Conservation (phyloP, 2,329 filamentous ascomycete genomes). For the Coleophoma eucalyptorum region DNA sequence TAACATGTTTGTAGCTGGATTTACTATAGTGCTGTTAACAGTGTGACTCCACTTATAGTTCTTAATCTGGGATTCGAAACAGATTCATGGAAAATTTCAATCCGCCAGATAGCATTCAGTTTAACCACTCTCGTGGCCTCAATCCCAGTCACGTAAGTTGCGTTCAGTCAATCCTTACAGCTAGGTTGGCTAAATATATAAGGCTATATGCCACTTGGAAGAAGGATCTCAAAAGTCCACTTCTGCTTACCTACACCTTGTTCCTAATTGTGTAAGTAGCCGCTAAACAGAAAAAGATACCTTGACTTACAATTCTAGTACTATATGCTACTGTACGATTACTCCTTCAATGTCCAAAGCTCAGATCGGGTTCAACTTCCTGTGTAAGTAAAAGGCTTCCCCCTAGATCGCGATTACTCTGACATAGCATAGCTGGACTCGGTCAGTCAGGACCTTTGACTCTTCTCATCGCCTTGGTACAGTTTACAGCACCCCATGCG, state of each 20-base stretch:
- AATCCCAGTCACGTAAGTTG: conserved; percentile 35
- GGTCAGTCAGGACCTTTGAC: conserved; percentile 47
- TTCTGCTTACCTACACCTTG: conserved; percentile 40
- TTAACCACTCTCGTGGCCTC: conserved; percentile 35
- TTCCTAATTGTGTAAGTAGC: conserved; percentile 41
- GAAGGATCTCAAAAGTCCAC: conserved; percentile 43
- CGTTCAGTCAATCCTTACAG: conserved; percentile 3
- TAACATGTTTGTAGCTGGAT: conserved; percentile 36
- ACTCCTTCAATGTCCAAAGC: conserved; percentile 37
- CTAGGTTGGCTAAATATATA: background rate
- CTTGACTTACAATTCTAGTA: conserved; percentile 19
- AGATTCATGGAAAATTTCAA: conserved; percentile 41
- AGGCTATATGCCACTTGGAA: conserved; percentile 40
- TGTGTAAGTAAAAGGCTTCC: conserved; percentile 20
- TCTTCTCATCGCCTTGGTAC: conserved; percentile 44
- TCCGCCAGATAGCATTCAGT: conserved; percentile 42
- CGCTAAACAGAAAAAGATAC: no score
- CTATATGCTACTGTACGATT: conserved; percentile 42
- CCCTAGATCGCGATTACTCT: background rate
- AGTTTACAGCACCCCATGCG: conserved; percentile 49
- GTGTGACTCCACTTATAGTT: conserved; percentile 43
- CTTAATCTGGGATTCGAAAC: conserved; percentile 45
- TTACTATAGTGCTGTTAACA: conserved; percentile 50
- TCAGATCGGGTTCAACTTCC: conserved; percentile 43
- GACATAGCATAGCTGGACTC: conserved; percentile 31